These are phyloP conservation scores for Ciborinia camelliae DNA, from an alignment of 2,329 filamentous ascomycete species.

Conservation along the genomic window DNA sequence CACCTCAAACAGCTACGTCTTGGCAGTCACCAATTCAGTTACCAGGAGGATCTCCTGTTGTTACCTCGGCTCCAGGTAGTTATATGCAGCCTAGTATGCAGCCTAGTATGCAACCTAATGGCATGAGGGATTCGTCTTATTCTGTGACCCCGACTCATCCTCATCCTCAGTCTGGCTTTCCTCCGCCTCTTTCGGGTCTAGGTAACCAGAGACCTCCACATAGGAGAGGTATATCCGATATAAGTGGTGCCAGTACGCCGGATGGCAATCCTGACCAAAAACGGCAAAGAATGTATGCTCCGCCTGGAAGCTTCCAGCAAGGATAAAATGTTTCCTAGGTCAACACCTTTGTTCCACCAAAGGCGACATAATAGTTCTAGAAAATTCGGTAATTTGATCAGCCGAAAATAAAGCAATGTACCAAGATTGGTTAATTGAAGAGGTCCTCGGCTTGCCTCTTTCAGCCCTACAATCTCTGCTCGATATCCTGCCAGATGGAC, in stretches of 20 bases:
- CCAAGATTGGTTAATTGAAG: background rate
- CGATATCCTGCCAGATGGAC: background rate
- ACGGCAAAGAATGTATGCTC: conserved; percentile 36
- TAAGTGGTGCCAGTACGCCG: conserved; percentile 27
- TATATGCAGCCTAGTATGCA: conserved; percentile 31
- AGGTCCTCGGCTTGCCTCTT: background rate
- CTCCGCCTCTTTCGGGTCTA: conserved; percentile 26
- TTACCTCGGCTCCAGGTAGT: conserved; percentile 28
- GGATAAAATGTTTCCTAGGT: conserved; percentile 15
- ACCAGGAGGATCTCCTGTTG: conserved; percentile 33
- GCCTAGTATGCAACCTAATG: conserved; percentile 8
- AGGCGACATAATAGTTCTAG: background rate
- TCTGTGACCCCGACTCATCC: conserved; percentile 34
- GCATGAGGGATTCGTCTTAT: conserved; percentile 34
- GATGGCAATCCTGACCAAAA: conserved; percentile 35
- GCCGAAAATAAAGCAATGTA: background rate
- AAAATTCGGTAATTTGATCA: background rate
- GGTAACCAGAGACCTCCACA: conserved; percentile 30
- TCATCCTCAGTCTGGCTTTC: conserved; percentile 28
- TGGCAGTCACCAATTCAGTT: conserved; percentile 38
- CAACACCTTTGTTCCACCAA: background rate
- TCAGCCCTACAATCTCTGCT: background rate
- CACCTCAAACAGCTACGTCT: conserved; percentile 33
- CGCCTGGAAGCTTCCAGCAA: conserved; percentile 29
- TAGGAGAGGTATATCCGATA: conserved; percentile 35